Percentiles rank a stretch among this genome's conserved stretches.
These are phyloP conservation scores for Globisporangium takayamanum DNA, from an alignment of 352 stramenopile species.

Conservation along the genomic window DNA sequence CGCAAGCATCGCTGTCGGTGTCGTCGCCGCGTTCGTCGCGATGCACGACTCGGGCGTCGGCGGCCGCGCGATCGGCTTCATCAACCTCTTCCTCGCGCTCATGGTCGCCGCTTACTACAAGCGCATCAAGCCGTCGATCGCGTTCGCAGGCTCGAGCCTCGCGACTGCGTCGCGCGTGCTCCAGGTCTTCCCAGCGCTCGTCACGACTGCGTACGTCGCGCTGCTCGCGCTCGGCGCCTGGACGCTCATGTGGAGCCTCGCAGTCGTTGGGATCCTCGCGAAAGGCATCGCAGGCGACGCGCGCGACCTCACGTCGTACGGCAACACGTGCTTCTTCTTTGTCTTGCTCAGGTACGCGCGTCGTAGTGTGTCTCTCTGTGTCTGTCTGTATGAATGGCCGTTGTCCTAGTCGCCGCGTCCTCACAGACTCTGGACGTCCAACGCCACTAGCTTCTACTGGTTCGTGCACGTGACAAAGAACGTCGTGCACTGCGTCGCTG, in stretches of 20 bases:
- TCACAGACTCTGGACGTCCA: neutral
- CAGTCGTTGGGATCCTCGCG: slow-evolving; percentile 63
- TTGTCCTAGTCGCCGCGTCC: no score
- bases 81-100: slow-evolving; percentile 74
- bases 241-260: slow-evolving; percentile 73
- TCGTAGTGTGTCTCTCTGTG: neutral
- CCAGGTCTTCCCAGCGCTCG: slow-evolving; percentile 65
- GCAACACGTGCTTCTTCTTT: slow-evolving; percentile 80
- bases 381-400: neutral
- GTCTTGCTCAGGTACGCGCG: slow-evolving; percentile 67
- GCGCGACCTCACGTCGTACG: slow-evolving; percentile 53
- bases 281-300: slow-evolving; percentile 34
- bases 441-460: slow-evolving; percentile 59
- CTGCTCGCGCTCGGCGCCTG: slow-evolving; percentile 56
- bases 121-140: slow-evolving; percentile 54
- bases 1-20: slow-evolving; percentile 46
- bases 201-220: slow-evolving; percentile 58
- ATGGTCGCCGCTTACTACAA: slow-evolving; percentile 61
- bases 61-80: slow-evolving; percentile 74
- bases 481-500: slow-evolving; percentile 79
- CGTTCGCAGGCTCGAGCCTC: slow-evolving; percentile 78
- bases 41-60: slow-evolving; percentile 70
- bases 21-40: slow-evolving; percentile 38
- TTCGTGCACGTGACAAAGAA: slow-evolving; percentile 82
- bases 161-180: slow-evolving; percentile 63